Conservation (phyloP, 129 eudicot species). For the Tagetes patula region DNA sequence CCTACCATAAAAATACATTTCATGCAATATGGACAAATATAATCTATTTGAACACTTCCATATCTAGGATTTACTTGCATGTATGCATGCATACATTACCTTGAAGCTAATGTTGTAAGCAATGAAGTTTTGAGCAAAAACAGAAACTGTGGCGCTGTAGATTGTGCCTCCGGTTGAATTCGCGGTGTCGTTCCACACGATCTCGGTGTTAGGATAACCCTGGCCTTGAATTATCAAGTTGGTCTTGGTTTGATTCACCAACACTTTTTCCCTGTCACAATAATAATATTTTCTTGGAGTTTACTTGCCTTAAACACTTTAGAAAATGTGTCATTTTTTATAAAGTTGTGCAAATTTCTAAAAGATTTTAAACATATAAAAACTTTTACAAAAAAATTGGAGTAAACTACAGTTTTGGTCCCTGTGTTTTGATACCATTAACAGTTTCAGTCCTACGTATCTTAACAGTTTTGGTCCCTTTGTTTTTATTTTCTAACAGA, state of each 20-base stretch:
- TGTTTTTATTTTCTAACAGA: too few species aligned
- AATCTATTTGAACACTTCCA: neutral
- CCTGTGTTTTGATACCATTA: too few species aligned
- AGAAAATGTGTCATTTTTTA: neutral
- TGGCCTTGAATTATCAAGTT: constrained; percentile 76
- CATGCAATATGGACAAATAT: neutral
- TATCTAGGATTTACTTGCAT: constrained; percentile 5
- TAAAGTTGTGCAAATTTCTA: neutral
- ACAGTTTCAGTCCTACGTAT: too few species aligned
- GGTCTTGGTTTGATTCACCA: constrained; percentile 50
- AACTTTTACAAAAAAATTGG: too few species aligned
- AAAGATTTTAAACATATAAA: neutral
- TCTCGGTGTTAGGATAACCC: constrained; percentile 71
- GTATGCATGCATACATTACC: constrained; percentile 39
- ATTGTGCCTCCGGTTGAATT: constrained; percentile 83
- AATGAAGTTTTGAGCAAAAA: constrained; percentile 58
- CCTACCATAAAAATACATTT: neutral
- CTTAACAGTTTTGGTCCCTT: too few species aligned
- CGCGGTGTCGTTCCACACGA: constrained; percentile 87
- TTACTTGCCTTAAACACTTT: neutral
- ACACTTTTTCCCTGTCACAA: constrained; percentile 71
- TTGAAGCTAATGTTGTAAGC: constrained; percentile 86
- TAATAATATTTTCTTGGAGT: neutral
- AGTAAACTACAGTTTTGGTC: too few species aligned
- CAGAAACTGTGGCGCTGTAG: constrained; percentile 55